phyloP scores from a whole-genome alignment of 2,329 filamentous ascomycete genomes.

The Magnaporthiopsis poae region DNA sequence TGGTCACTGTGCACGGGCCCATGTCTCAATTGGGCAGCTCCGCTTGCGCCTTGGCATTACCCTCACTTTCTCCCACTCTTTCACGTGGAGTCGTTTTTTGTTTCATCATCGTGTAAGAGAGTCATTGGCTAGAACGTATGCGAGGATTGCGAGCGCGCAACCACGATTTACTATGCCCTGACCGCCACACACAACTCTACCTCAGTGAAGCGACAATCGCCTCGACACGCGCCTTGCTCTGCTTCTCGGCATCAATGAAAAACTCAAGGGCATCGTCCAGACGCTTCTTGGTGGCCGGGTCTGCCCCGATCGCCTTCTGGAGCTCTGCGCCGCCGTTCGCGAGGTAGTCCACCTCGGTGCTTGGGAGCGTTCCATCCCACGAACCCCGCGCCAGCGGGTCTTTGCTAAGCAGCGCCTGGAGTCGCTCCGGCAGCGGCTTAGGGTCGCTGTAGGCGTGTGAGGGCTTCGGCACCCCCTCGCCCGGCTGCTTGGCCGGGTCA shows the following conservation, averaged over 20 bases:
- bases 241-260: constrained; percentile 24
- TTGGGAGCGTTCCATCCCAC: constrained; percentile 30
- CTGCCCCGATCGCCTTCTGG: constrained; percentile 30
- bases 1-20: neutral
- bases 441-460: constrained; percentile 28
- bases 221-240: constrained; percentile 22
- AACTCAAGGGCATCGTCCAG: constrained; percentile 29
- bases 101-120: neutral
- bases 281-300: constrained; percentile 27
- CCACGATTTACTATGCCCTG: neutral
- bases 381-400: constrained; percentile 28
- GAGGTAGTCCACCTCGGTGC: constrained; percentile 35
- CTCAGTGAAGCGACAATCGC: constrained; percentile 15
- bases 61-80: neutral
- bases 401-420: constrained; percentile 26
- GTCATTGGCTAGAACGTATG: neutral
- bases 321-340: constrained; percentile 33
- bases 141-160: neutral
- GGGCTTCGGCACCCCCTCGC: constrained; percentile 29
- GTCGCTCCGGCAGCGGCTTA: constrained; percentile 23
- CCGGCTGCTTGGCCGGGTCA: constrained; percentile 27
- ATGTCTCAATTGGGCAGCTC: neutral
- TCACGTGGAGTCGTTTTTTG: neutral
- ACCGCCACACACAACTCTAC: neutral
- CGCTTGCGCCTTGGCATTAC: neutral